Evolutionary conservation across 805 yeast species (phyloP).

Genomic region (Candida silvatica): DNA sequence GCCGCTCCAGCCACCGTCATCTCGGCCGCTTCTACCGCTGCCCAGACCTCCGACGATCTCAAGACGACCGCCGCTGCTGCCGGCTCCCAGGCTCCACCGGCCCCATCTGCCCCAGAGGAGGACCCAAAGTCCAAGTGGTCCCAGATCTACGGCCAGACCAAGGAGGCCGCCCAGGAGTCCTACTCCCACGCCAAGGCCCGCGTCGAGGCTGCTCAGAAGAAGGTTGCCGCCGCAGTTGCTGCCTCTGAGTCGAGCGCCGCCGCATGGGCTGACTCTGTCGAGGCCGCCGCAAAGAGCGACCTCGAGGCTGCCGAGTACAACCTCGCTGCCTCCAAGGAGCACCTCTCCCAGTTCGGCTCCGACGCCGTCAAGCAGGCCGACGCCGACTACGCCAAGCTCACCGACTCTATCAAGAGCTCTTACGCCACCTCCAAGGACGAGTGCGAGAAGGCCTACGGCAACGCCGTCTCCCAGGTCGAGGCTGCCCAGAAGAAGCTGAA

Average conservation of each 20-base stretch:
- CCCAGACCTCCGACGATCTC: neutral
- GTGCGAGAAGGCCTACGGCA: slow-evolving; percentile 5
- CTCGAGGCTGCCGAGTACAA: slow-evolving; percentile 1
- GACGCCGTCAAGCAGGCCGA: slow-evolving; percentile 3
- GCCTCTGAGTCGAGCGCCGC: neutral
- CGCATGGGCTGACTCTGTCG: neutral
- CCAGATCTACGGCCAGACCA: slow-evolving; percentile 1
- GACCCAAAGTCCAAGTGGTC: neutral
- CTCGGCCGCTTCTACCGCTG: neutral
- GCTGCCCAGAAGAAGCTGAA: slow-evolving; percentile 14
- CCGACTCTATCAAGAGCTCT: slow-evolving; percentile 13
- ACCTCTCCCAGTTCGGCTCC: slow-evolving; percentile 2
- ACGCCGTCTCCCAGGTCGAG: slow-evolving; percentile 17
- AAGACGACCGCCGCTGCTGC: neutral
- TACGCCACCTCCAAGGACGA: neutral
- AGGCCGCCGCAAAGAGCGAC: neutral
- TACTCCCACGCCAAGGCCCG: slow-evolving; percentile 1
- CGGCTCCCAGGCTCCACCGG: neutral
- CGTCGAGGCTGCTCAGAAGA: slow-evolving; percentile 1
- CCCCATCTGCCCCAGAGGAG: neutral
- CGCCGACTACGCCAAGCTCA: neutral
- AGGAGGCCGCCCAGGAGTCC: slow-evolving; percentile 1
- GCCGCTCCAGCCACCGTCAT: slow-evolving; percentile 4
- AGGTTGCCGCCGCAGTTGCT: neutral
- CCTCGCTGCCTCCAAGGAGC: neutral